Evolutionary conservation across 2,329 filamentous ascomycete species (phyloP), one percentile per base, ranked within the genome.

Genomic region (Fusarium aywerte): DNA sequence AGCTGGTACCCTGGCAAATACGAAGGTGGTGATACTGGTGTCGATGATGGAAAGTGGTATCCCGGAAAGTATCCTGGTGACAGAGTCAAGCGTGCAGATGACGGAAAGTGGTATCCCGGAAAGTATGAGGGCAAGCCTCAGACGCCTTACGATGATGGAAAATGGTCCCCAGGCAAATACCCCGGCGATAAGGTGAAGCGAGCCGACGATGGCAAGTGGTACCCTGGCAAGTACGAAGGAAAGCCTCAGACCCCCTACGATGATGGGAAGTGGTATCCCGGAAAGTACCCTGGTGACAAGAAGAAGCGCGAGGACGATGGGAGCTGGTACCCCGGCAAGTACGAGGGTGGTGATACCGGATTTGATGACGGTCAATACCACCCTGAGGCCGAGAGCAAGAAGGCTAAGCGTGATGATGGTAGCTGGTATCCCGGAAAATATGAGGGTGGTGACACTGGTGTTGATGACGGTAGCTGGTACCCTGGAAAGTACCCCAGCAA

Each of bases 401-500:
- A 59, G 32, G 1, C 56, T n/a, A 62, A 54, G 47, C 11, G 42
- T 10, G 52, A 55, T 15, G 25, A 55, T 8, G 52, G 52, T 18
- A 51, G 36, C 25, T 55, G 47, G 43, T 31, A 39, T 0, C 47
- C 43, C n/a, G 62, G 54, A 1, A 65, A 65, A 25, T 65, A 65
- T 13, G 61, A 64, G 16, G 60, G 50, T 3, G 38, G 47, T 7
- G 33, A 57, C 13, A 58, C 55, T 32, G 27, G 29, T 2, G 33
- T 45, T 0, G 64, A 67, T 23, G 52, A 67, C 23, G 64, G 64
- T 7, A 62, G 54, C 7, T 67, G 64, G 64, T 47, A 58, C 16
- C 61, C 49, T 10, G 65, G 65, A 29, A 70, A 70, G 49, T 70
- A 70, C 15, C 67, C 66, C 8, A 54, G 57, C 10, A 52, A 55